A percentile compares a stretch with the other conserved stretches of the same genome.
Evolutionary conservation across 805 yeast genomes (phyloP).

Genomic region (Suhomyces sp.): DNA sequence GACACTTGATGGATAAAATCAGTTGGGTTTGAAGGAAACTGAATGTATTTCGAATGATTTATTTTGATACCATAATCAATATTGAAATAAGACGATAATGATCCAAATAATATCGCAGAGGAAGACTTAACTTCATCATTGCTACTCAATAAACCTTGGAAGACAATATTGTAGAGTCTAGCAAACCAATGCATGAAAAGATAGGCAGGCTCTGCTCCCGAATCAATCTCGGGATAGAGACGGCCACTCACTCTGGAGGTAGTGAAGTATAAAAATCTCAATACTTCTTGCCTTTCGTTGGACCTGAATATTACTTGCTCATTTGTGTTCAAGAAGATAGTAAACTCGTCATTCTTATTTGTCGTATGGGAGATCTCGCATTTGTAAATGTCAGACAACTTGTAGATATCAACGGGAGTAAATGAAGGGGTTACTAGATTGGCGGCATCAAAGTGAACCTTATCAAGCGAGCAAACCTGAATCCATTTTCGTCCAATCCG

Average conservation of each 20-base stretch:
- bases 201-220: conserved; percentile 13
- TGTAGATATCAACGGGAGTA: conserved; percentile 35
- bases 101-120: conserved; percentile 61
- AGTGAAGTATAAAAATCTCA: conserved; percentile 67
- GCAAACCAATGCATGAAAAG: conserved; percentile 47
- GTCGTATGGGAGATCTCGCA: conserved; percentile 36
- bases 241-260: conserved; percentile 50
- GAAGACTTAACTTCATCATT: conserved; percentile 60
- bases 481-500: conserved; percentile 70
- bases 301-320: conserved; percentile 31
- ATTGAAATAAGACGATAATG: conserved; percentile 58
- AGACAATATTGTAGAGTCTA: conserved; percentile 59
- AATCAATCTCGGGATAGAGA: conserved; percentile 32
- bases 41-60: conserved; percentile 55
- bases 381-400: conserved; percentile 32
- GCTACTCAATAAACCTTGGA: conserved; percentile 65
- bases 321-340: conserved; percentile 29
- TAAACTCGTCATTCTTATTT: conserved; percentile 32
- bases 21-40: conserved; percentile 67
- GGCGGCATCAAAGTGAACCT: conserved; percentile 17
- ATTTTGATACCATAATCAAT: conserved; percentile 59
- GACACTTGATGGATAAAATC: conserved; percentile 61
- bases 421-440: conserved; percentile 26
- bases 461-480: conserved; percentile 43
- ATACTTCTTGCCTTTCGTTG: conserved; percentile 52